phyloP scores from a whole-genome alignment of 306 rosid species.

The Ochetophila trinervis region DNA sequence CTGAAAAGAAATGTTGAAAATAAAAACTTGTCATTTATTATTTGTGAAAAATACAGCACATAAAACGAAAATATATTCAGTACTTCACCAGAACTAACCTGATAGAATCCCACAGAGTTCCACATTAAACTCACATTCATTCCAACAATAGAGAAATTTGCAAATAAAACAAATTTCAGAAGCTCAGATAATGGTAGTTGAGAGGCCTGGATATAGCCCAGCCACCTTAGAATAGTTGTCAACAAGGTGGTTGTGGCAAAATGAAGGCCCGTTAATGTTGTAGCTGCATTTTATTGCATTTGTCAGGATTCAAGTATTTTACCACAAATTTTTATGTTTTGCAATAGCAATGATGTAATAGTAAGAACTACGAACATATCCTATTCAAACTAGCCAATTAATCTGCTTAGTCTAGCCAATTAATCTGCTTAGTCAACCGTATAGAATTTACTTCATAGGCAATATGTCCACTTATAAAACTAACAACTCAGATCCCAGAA shows the following conservation, averaged over 20 bases:
- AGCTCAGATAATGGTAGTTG: constrained; percentile 67
- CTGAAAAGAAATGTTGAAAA: constrained; percentile 39
- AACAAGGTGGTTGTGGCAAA: constrained; percentile 68
- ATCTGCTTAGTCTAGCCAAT: too few relatives aligned
- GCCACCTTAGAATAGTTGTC: constrained; percentile 49
- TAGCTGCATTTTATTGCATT: constrained; percentile 52
- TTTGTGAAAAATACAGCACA: constrained; percentile 10
- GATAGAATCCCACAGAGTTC: constrained; percentile 91
- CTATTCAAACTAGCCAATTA: too few relatives aligned
- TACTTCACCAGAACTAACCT: constrained; percentile 39
- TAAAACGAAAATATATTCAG: constrained; percentile 4
- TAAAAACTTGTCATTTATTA: constrained; percentile 14
- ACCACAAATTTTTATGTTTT: constrained; percentile 15
- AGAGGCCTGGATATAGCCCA: constrained; percentile 65
- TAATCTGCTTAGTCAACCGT: too few relatives aligned
- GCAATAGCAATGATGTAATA: too few relatives aligned
- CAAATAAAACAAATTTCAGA: constrained; percentile 64
- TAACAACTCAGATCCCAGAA: too few relatives aligned
- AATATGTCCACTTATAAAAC: too few relatives aligned
- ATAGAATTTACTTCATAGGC: too few relatives aligned
- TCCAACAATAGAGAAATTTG: constrained; percentile 80
- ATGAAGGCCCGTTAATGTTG: constrained; percentile 76
- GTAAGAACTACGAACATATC: too few relatives aligned
- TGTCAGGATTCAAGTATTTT: constrained; percentile 22
- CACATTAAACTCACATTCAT: constrained; percentile 89